Conservation (phyloP, 2,329 filamentous ascomycete species). For the Talaromyces sp. region DNA sequence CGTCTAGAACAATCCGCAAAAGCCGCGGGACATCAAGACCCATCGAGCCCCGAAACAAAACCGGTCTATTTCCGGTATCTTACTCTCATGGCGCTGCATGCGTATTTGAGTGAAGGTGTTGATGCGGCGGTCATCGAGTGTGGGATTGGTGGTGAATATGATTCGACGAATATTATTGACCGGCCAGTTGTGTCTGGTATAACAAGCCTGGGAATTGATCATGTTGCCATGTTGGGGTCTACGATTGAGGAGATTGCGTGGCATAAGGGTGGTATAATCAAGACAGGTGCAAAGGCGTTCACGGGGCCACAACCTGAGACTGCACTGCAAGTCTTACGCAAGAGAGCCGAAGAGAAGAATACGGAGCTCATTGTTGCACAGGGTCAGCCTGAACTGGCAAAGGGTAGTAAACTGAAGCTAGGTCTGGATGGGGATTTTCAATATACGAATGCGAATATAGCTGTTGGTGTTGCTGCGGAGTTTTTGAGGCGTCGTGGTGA, state of each 20-base stretch:
- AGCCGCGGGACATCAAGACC: slow-evolving; percentile 48
- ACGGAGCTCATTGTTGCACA: slow-evolving; percentile 49
- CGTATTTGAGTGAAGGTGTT: slow-evolving; percentile 73
- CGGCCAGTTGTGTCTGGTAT: slow-evolving; percentile 70
- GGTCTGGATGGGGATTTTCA: slow-evolving; percentile 63
- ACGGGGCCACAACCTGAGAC: slow-evolving; percentile 57
- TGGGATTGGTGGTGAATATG: slow-evolving; percentile 90
- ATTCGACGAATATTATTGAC: slow-evolving; percentile 81
- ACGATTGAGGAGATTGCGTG: slow-evolving; percentile 81
- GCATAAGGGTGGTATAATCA: slow-evolving; percentile 90
- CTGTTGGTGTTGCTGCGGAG: slow-evolving; percentile 49
- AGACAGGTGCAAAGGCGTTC: slow-evolving; percentile 61
- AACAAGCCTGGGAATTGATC: slow-evolving; percentile 80
- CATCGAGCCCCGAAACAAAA: slow-evolving; percentile 59
- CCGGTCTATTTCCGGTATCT: slow-evolving; percentile 92
- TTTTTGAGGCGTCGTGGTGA: slow-evolving; percentile 38
- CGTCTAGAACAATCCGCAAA: slow-evolving; percentile 54
- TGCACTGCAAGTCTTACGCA: slow-evolving; percentile 55
- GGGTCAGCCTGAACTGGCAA: slow-evolving; percentile 45
- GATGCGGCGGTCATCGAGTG: slow-evolving; percentile 82
- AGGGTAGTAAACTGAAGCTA: slow-evolving; percentile 48
- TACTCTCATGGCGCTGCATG: slow-evolving; percentile 82
- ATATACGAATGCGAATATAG: slow-evolving; percentile 60
- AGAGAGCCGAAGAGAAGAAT: slow-evolving; percentile 52
- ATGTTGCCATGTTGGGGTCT: slow-evolving; percentile 73